Base-by-base conservation (phyloP, 176 grass and related monocot genomes). In the Lolium perenne region DNA sequence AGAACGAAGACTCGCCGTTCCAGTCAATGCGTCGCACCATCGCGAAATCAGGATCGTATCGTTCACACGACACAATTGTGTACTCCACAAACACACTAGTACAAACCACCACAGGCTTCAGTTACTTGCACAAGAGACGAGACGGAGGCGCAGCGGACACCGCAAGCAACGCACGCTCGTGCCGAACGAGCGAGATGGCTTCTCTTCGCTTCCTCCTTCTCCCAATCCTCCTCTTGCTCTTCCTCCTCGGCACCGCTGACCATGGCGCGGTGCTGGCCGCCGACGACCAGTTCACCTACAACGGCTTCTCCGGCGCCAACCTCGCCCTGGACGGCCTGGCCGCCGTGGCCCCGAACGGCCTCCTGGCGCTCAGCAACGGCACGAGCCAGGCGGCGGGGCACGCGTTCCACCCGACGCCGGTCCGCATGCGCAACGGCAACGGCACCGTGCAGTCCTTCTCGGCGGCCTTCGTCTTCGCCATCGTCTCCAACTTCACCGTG, bases 401-500 rank as follows among this genome's bases (percentile, higher is more conserved):
- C 81, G 88, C 91, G 61, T 93, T 93, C 91, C 81, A 90, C 80
- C 88, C 81, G 18, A 1, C 62, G 41, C 87, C 87, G 3, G 8
- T 93, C 11, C 88, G 80, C 38, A 74, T 93, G 18, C 43, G 71
- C 0, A 17, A 38, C 29, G 77, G 71, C 0, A 17, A 38, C 29
- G 77, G 77, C 38, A 23, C 76, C 61, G 77, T 74, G 1, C 78
- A 54, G 70, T 93, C 91, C 85, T 93, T 93, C 84, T 90, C 91
- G 0, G 72, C 41, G 1, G 67, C 85, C 0, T 93, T 93, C 82
- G 91, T 85, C 77, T 87, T 90, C 81, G 91, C 84, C 79, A 94
- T 94, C 86, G 83, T 94, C 16, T 88, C 92, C 83, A 86, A 88
- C 68, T 86, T 86, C 80, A 85, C 82, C 74, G 54, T 79, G 43